Base-by-base conservation (phyloP, 148 eudicot genomes). In the Amaranthus palmeri region DNA sequence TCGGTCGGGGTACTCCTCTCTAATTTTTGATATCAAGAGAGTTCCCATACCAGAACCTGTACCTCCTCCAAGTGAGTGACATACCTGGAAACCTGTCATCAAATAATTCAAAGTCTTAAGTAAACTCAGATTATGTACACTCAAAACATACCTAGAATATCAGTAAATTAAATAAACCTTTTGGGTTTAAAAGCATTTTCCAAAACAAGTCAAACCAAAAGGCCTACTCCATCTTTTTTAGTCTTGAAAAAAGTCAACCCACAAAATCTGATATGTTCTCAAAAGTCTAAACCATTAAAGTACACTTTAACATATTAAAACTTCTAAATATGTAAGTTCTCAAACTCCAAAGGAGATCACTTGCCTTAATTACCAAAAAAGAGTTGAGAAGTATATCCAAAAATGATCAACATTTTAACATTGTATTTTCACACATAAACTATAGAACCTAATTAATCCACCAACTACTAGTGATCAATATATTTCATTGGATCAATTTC, bases 21-120 rank as follows among this genome's bases (percentile, higher is more conserved):
- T 81, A 66, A 90, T 81, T 85, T 90, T 90, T 6, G 96, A 90
- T 42, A 90, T 90, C 84, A 90, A 76, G 11, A 90, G 82, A 52
- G 96, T 90, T 4, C 96, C 96, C 96, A 90, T 90, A 10, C 96
- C 96, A 0, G 96, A 90, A 72, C 96, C 96, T 12, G 96, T 90
- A 68, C 96, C 96, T 2, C 96, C 95, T 81, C 95, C 95, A 53
- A 89, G 88, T 5, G 95, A 89, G 68, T 89, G 95, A 68, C 91
- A 89, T 13, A 90, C 90, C 79, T 90, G 91, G 42, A 89, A 89
- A 73, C 95, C 95, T 89, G 89, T 14, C 53, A 62, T 15, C 66
- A 62, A 44, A 42, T 18, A 59, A 12, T 5, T 59, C 14, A 42
- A 11, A 41, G 43, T 17, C 6, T 48, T 5, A 13, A 1, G 14